phyloP scores from a whole-genome alignment of 2,329 filamentous ascomycete genomes.

The Alternaria consortialis region DNA sequence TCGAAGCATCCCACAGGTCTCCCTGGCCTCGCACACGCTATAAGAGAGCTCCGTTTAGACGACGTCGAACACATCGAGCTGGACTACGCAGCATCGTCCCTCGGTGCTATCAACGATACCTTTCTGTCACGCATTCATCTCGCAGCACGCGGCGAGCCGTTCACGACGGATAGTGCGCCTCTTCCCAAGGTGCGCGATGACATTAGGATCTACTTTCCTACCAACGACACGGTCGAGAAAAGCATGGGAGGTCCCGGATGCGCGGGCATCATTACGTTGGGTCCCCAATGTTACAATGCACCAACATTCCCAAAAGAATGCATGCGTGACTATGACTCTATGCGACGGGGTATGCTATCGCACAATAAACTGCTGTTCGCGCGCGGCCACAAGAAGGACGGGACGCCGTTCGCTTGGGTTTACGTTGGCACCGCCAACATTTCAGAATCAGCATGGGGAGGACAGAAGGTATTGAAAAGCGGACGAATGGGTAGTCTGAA shows the following conservation, averaged over 20 bases:
- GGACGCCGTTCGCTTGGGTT: conserved; percentile 69
- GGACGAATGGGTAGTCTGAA: conserved; percentile 77
- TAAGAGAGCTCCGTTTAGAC: conserved; percentile 54
- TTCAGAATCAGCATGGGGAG: conserved; percentile 93
- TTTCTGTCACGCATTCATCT: conserved; percentile 70
- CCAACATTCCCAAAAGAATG: conserved; percentile 74
- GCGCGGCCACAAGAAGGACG: conserved; percentile 42
- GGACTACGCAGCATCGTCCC: conserved; percentile 81
- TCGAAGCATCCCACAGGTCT: conserved; percentile 69
- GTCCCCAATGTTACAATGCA: conserved; percentile 74
- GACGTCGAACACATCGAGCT: conserved; percentile 65
- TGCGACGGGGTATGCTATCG: conserved; percentile 76
- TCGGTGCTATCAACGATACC: conserved; percentile 76
- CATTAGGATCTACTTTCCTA: conserved; percentile 48
- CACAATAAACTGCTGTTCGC: conserved; percentile 77
- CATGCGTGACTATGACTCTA: conserved; percentile 79
- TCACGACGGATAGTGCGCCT: conserved; percentile 1
- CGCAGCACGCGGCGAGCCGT: conserved; percentile 60
- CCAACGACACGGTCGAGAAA: conserved; percentile 57
- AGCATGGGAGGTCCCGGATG: conserved; percentile 69
- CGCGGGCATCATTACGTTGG: conserved; percentile 85
- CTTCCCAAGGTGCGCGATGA: conserved; percentile 21
- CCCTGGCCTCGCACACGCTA: conserved; percentile 73
- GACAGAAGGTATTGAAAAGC: conserved; percentile 72
- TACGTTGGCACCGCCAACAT: conserved; percentile 93